These are phyloP conservation scores for Amoebophrya sp. DNA, from an alignment of 169 alveolate genomes.

Conservation along the genomic window DNA sequence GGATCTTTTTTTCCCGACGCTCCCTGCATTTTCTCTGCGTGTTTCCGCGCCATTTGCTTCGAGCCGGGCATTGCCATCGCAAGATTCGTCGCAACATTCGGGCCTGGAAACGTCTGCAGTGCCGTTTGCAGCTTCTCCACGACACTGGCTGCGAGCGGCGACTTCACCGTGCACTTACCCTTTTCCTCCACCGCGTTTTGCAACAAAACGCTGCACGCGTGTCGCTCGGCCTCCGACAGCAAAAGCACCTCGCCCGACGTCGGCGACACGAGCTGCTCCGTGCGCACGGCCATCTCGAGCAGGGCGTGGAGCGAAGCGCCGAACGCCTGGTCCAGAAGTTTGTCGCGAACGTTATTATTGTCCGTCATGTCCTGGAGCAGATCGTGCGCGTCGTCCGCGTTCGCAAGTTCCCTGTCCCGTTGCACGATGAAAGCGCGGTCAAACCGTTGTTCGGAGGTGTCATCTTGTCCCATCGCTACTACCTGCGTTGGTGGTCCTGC, in stretches of 20 bases:
- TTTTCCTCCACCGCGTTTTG: neutral
- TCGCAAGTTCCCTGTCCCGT: neutral
- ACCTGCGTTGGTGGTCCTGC: too few relatives aligned
- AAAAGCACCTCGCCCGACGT: neutral
- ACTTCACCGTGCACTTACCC: neutral
- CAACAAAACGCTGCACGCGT: neutral
- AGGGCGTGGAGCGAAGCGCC: neutral
- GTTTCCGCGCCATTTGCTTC: too few relatives aligned
- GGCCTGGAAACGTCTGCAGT: too few relatives aligned
- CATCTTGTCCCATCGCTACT: too few relatives aligned
- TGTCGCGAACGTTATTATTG: neutral
- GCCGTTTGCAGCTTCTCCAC: too few relatives aligned
- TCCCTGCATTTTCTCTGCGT: too few relatives aligned
- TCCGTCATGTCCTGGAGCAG: neutral
- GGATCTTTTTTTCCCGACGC: too few relatives aligned
- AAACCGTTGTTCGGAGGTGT: too few relatives aligned
- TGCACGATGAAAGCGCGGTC: neutral
- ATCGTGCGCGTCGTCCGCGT: neutral
- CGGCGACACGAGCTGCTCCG: neutral
- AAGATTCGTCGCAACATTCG: too few relatives aligned
- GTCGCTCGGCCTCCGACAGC: neutral
- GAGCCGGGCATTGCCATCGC: too few relatives aligned
- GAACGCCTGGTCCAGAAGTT: neutral
- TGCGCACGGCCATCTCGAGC: neutral
- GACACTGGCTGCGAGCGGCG: neutral